Evolutionary conservation across 176 grass and related monocot species (phyloP).

Genomic region (Elymus sibiricus): DNA sequence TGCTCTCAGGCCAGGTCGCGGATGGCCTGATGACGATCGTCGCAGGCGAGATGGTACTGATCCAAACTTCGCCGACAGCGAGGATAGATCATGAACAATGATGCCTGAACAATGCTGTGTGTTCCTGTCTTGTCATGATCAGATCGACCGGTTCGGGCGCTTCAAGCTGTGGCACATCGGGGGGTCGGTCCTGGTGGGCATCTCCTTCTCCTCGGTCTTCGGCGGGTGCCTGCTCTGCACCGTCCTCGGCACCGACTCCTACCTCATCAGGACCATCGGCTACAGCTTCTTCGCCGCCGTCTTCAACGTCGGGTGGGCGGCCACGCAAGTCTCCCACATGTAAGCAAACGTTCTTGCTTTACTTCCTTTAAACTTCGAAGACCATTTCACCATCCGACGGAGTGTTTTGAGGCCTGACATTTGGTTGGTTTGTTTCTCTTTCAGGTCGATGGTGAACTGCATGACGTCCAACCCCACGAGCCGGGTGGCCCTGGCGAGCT

Average conservation of each 20-base stretch:
- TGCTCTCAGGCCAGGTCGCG: constrained; percentile 75
- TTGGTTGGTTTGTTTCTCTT: neutral
- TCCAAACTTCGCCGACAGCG: neutral
- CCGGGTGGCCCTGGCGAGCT: constrained; percentile 63
- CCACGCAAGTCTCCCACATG: constrained; percentile 81
- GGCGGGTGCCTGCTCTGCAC: constrained; percentile 63
- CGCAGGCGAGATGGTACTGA: constrained; percentile 61
- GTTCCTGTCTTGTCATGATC: neutral
- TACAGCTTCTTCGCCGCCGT: constrained; percentile 73
- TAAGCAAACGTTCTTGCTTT: neutral
- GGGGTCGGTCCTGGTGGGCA: constrained; percentile 50
- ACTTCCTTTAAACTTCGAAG: neutral
- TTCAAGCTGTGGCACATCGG: constrained; percentile 83
- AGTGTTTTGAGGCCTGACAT: neutral
- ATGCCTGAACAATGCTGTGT: neutral
- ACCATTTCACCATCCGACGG: neutral
- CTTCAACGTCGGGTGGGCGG: constrained; percentile 71
- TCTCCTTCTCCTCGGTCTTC: constrained; percentile 80
- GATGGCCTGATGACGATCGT: constrained; percentile 60
- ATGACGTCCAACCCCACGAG: constrained; percentile 62
- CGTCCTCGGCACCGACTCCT: constrained; percentile 55
- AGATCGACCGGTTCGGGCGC: constrained; percentile 60
- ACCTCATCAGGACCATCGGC: constrained; percentile 43
- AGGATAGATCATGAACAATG: neutral
- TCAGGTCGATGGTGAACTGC: constrained; percentile 82